Conservation (phyloP, 768 basidiomycete species). For the Serendipita sp. region DNA sequence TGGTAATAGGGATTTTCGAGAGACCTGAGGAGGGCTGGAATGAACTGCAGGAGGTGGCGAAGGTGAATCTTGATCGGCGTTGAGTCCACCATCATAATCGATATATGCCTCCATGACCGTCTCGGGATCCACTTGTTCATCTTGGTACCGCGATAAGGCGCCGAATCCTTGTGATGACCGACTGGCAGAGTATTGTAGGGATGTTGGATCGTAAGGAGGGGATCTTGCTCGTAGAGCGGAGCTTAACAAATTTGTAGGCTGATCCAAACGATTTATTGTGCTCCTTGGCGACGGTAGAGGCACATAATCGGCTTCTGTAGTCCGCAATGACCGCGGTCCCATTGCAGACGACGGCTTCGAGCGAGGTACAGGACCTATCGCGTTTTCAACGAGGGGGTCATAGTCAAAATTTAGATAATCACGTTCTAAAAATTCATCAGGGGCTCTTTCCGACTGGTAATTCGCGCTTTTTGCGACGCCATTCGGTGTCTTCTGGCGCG, state of each 20-base stretch:
- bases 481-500: background rate
- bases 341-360: background rate
- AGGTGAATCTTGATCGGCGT: background rate
- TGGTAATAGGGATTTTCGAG: background rate
- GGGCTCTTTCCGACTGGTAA: background rate
- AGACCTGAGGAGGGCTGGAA: conserved; percentile 1
- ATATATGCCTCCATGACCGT: conserved; percentile 1
- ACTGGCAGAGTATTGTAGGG: background rate
- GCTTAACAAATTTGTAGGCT: background rate
- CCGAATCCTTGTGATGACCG: background rate
- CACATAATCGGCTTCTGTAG: background rate
- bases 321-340: background rate
- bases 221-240: background rate
- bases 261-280: background rate
- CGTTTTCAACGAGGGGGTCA: background rate
- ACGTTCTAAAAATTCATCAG: background rate
- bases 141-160: background rate
- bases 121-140: background rate
- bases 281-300: background rate
- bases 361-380: conserved; percentile 1
- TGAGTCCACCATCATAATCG: background rate
- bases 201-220: background rate
- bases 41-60: background rate
- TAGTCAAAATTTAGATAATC: background rate
- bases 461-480: background rate